Conservation (phyloP, 495 filamentous ascomycete species). For the Diplogelasinospora grovesii region DNA sequence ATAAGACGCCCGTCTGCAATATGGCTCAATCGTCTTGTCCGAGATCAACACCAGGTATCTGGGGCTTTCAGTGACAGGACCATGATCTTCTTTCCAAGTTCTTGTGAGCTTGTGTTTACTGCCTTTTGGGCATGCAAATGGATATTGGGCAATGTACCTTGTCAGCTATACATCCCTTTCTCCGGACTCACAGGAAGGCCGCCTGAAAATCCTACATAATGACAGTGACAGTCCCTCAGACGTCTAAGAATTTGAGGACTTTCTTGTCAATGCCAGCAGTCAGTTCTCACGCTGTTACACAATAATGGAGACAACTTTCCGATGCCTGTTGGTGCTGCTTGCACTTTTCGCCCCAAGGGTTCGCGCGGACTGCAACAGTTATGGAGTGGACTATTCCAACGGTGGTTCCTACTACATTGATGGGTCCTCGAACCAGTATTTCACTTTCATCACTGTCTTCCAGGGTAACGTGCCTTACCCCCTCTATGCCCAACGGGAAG, state of each 20-base stretch:
- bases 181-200: no score
- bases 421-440: constrained; percentile 32
- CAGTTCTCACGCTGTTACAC: neutral
- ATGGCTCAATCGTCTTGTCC: constrained; percentile 14
- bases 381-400: constrained; percentile 38
- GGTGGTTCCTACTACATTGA: constrained; percentile 39
- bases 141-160: constrained; percentile 5
- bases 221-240: neutral
- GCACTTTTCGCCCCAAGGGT: constrained; percentile 20
- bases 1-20: constrained; percentile 15
- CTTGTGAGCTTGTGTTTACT: neutral
- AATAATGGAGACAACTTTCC: constrained; percentile 16
- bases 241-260: no score
- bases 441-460: constrained; percentile 36
- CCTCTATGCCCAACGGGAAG: neutral
- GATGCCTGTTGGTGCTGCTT: constrained; percentile 17
- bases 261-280: constrained; percentile 1
- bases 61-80: constrained; percentile 6
- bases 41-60: constrained; percentile 21
- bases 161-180: neutral
- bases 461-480: constrained; percentile 23
- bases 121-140: neutral
- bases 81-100: constrained; percentile 1
- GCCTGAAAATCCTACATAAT: neutral
- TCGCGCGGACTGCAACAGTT: constrained; percentile 31